phyloP scores from a whole-genome alignment of 116 monocot genomes.

The Iris pallida region DNA sequence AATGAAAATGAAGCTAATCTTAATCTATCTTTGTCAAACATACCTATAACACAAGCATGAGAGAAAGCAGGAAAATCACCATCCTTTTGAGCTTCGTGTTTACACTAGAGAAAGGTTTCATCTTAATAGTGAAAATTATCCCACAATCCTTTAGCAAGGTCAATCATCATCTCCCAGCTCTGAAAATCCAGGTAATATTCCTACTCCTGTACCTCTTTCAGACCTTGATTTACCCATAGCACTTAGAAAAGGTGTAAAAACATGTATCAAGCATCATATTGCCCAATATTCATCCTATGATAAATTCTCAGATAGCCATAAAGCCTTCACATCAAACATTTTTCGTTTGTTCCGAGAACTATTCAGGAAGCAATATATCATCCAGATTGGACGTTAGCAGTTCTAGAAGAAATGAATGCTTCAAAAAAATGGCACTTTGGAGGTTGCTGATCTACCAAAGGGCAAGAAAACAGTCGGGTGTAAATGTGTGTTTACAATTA shows the following conservation, averaged over 20 bases:
- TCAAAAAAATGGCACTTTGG: background rate
- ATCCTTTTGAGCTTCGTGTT: too few species aligned
- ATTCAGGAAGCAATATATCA: background rate
- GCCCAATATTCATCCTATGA: background rate
- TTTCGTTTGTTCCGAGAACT: background rate
- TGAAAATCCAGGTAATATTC: background rate
- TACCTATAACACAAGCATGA: too few species aligned
- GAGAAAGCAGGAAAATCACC: too few species aligned
- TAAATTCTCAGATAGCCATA: background rate
- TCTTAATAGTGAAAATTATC: too few species aligned
- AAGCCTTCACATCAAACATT: background rate
- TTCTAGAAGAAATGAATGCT: background rate
- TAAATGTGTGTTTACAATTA: background rate
- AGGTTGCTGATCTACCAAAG: background rate
- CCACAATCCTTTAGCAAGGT: too few species aligned
- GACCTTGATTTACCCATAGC: too few species aligned
- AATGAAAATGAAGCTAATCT: too few species aligned
- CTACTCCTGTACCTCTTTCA: background rate
- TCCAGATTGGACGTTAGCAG: background rate
- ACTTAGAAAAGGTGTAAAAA: constrained; percentile 1
- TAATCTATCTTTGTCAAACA: too few species aligned
- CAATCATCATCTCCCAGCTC: background rate
- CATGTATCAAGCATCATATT: background rate
- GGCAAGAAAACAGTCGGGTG: background rate
- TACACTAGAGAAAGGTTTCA: too few species aligned